phyloP scores from a whole-genome alignment of 495 filamentous ascomycete genomes.

The Neurospora terricola region DNA sequence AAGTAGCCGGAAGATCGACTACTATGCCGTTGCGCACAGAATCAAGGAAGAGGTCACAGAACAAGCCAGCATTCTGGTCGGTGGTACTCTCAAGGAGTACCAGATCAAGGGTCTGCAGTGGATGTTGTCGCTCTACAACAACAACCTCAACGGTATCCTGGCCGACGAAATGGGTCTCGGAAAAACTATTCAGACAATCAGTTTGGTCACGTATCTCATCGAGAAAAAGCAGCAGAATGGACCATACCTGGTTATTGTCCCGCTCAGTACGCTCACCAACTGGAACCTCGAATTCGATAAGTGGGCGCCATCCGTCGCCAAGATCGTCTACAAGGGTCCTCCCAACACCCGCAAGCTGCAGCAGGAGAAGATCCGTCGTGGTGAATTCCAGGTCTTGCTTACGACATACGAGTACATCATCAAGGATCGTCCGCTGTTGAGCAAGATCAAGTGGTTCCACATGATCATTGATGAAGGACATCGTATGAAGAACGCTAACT shows the following conservation, averaged over 20 bases:
- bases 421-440: conserved; percentile 88
- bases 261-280: conserved; percentile 91
- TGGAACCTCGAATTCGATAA: conserved; percentile 99
- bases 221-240: conserved; percentile 89
- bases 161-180: conserved; percentile 99
- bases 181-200: conserved; percentile 99
- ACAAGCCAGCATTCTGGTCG: conserved; percentile 78
- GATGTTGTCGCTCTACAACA: conserved; percentile 99
- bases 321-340: conserved; percentile 94
- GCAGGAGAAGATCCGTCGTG: conserved; percentile 87
- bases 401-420: conserved; percentile 99
- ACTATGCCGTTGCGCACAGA: conserved; percentile 95
- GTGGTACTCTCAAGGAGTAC: conserved; percentile 91
- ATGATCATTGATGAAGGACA: conserved; percentile 99
- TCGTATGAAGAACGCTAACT: conserved; percentile 98
- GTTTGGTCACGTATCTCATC: conserved; percentile 91
- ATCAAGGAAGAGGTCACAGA: conserved; percentile 80
- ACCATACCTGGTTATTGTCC: conserved; percentile 93
- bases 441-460: conserved; percentile 97
- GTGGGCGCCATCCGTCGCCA: conserved; percentile 80
- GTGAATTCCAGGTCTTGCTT: conserved; percentile 88
- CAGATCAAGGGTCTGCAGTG: conserved; percentile 96
- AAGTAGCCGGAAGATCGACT: conserved; percentile 73
- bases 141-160: conserved; percentile 96
- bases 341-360: conserved; percentile 82